Evolutionary conservation across 768 basidiomycete species (phyloP).

Genomic region (Leccinum fibrillosum): DNA sequence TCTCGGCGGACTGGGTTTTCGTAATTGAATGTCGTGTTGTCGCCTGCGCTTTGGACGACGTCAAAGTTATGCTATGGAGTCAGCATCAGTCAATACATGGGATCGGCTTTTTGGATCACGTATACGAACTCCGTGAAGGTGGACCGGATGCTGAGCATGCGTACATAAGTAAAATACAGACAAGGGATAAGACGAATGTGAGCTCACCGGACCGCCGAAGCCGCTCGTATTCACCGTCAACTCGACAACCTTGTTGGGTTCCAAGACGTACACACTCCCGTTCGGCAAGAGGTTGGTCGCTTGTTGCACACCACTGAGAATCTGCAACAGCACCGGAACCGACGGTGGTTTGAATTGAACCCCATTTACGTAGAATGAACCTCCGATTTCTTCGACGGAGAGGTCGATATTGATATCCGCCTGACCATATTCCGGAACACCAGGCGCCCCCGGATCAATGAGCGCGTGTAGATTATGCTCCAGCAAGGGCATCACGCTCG

Average conservation of each 20-base stretch:
- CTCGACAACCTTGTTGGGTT: not conserved
- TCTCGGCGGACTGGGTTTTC: not conserved
- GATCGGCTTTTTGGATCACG: no score
- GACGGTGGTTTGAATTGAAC: not conserved
- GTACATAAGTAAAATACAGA: not conserved
- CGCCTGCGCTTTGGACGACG: not conserved
- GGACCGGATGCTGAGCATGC: not conserved
- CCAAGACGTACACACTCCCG: not conserved
- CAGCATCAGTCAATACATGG: not conserved
- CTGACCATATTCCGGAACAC: not conserved
- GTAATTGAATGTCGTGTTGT: not conserved
- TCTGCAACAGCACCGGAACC: not conserved
- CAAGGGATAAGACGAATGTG: not conserved
- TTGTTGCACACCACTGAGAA: not conserved
- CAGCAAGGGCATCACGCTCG: not conserved
- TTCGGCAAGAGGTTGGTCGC: not conserved
- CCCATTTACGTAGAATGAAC: not conserved
- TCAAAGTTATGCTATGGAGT: not conserved
- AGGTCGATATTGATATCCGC: not conserved
- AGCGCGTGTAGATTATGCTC: not conserved
- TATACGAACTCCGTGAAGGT: not conserved
- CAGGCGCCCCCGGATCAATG: not conserved
- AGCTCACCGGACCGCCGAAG: not conserved
- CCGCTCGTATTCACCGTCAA: not conserved
- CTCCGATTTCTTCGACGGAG: not conserved